Conservation (phyloP, 2,329 filamentous ascomycete genomes). For the Xylaria sp. region DNA sequence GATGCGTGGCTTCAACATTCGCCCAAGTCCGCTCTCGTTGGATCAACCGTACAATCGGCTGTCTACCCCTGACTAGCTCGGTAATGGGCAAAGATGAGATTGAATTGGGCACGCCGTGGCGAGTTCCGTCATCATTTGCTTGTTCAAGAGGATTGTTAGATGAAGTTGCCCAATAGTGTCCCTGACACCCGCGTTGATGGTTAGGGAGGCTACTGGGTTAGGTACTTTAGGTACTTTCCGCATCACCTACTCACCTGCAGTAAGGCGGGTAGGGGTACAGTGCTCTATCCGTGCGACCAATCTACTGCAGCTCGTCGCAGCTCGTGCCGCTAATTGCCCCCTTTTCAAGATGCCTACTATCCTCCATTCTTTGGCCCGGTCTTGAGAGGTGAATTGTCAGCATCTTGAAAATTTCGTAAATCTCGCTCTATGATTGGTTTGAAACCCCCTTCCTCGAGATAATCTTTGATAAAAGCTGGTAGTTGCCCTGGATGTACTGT, state of each 20-base stretch:
- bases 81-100: conserved; percentile 1
- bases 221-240: not conserved
- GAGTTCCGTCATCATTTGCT: conserved; percentile 18
- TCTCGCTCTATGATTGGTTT: too few relatives aligned
- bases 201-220: too few relatives aligned
- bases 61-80: conserved; percentile 1
- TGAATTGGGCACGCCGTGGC: not conserved
- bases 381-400: too few relatives aligned
- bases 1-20: conserved; percentile 22
- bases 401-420: too few relatives aligned
- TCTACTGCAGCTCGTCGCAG: too few relatives aligned
- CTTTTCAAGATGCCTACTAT: not conserved
- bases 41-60: conserved; percentile 12
- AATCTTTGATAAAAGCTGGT: too few relatives aligned
- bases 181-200: not conserved
- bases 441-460: too few relatives aligned
- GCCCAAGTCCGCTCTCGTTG: not conserved
- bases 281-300: too few relatives aligned
- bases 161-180: not conserved
- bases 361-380: too few relatives aligned
- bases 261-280: not conserved
- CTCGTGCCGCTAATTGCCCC: not conserved
- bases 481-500: too few relatives aligned
- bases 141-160: not conserved
- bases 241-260: not conserved